These are phyloP conservation scores for Neoboletus brunneissimus DNA, from an alignment of 768 basidiomycete genomes.

Conservation along the genomic window DNA sequence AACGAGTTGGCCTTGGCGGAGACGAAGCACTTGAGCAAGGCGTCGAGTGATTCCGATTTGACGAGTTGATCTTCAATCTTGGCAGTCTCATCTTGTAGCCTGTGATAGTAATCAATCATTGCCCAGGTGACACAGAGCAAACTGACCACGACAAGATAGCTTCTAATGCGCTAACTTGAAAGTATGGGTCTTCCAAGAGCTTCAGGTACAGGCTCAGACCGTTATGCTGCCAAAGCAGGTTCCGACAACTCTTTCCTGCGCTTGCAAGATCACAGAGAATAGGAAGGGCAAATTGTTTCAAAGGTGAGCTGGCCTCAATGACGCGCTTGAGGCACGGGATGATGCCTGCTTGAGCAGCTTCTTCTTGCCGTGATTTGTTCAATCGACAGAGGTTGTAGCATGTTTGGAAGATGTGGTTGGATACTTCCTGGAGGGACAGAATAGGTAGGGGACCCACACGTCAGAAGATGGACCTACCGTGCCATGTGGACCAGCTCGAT, in stretches of 20 bases:
- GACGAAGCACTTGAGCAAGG: conserved; percentile 76
- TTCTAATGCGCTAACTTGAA: conserved; percentile 90
- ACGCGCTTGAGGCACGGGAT: conserved; percentile 89
- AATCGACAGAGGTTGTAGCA: conserved; percentile 95
- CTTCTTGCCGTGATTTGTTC: conserved; percentile 93
- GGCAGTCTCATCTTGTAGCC: conserved; percentile 94
- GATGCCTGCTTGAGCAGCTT: conserved; percentile 94
- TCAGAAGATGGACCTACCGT: conserved; percentile 52
- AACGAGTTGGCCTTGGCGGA: conserved; percentile 85
- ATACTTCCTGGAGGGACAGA: conserved; percentile 69
- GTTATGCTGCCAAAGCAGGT: conserved; percentile 89
- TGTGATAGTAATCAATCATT: conserved; percentile 29
- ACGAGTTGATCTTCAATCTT: conserved; percentile 88
- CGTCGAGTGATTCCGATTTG: conserved; percentile 60
- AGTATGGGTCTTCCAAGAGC: conserved; percentile 81
- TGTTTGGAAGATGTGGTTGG: conserved; percentile 96
- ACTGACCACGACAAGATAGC: conserved; percentile 84
- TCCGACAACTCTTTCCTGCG: conserved; percentile 90
- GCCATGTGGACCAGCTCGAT: conserved; percentile 72
- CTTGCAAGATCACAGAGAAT: conserved; percentile 95
- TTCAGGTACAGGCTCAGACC: conserved; percentile 80
- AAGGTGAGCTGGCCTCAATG: conserved; percentile 82
- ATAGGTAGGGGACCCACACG: not conserved
- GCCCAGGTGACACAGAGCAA: not conserved
- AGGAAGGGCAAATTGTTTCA: conserved; percentile 96